Evolutionary conservation across 805 yeast species (phyloP), one percentile per base, ranked within the genome.

Genomic region (Candida tallmaniae): DNA sequence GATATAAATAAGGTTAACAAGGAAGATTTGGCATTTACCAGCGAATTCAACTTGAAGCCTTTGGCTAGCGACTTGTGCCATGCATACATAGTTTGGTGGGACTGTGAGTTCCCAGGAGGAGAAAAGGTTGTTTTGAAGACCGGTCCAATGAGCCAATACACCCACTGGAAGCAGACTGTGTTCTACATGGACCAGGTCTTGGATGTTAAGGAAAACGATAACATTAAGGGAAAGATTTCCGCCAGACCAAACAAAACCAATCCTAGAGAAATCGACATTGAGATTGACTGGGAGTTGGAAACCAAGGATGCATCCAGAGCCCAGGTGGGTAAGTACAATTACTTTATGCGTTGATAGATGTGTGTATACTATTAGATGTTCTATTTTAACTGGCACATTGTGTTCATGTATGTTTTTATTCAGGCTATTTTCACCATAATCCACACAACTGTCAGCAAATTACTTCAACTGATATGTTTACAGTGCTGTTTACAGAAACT

Each of bases 101-200:
- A 93, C 54, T 83, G 87, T 52, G 89, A 76, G 45, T 93, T 93
- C 75, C 93, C 93, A 27, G 73, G 69, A 34, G 71, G 69, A 38
- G 76, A 78, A 47, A 75, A 73, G 46, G 81, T 90, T 39, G 67
- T 65, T 21, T 89, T 93, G 56, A 81, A 93, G 14, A 94, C 99
- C 10, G 97, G 97, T 16, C 96, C 99, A 23, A 88, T 83, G 63
- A 80, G 88, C 31, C 77, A 79, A 48, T 88, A 89, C 70, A 93
- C 98, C 11, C 99, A 93, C 67, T 93, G 99, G 99, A 94, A 93
- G 61, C 98, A 93, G 67, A 84, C 96, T 13, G 94, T 93, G 1
- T 88, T 94, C 64, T 94, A 93, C 61, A 71, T 90, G 52, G 78
- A 74, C 48, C 84, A 86, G 50, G 95, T 85, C 19, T 62, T 90